phyloP scores from a whole-genome alignment of 495 filamentous ascomycete genomes.

The Jackrogersella multiformis region DNA sequence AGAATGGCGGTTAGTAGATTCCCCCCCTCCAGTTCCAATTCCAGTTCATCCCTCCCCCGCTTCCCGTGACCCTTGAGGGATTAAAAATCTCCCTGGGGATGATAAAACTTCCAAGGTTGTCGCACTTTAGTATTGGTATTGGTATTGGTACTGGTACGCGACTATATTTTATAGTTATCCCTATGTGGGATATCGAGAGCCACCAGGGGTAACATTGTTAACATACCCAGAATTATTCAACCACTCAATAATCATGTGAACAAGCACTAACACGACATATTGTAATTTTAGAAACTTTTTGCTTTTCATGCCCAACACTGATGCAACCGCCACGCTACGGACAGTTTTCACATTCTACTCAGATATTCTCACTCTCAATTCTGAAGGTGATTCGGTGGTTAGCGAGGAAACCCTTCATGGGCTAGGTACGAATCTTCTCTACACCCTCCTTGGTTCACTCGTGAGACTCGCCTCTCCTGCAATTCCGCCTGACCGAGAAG shows the following conservation, averaged over 20 bases:
- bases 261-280: conserved; percentile 36
- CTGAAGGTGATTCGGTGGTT: conserved; percentile 93
- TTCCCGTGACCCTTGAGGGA: conserved; percentile 25
- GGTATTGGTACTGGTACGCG: background rate
- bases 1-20: conserved; percentile 97
- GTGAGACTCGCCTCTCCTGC: conserved; percentile 61
- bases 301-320: conserved; percentile 84
- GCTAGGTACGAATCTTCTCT: conserved; percentile 88
- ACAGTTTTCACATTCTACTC: conserved; percentile 92
- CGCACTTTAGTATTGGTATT: background rate
- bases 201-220: conserved; percentile 5
- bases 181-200: background rate
- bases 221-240: background rate
- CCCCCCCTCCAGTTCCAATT: conserved; percentile 13
- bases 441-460: conserved; percentile 72
- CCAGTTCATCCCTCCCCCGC: background rate
- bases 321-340: conserved; percentile 71
- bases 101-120: too few relatives aligned
- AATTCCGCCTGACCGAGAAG: conserved; percentile 27
- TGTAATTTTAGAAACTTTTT: conserved; percentile 80
- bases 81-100: conserved; percentile 19
- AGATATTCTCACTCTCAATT: conserved; percentile 86
- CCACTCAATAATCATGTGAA: background rate
- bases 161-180: background rate
- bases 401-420: conserved; percentile 88